Base-by-base conservation (phyloP, 805 yeast species). In the Schizosaccharomyces osmophilus region DNA sequence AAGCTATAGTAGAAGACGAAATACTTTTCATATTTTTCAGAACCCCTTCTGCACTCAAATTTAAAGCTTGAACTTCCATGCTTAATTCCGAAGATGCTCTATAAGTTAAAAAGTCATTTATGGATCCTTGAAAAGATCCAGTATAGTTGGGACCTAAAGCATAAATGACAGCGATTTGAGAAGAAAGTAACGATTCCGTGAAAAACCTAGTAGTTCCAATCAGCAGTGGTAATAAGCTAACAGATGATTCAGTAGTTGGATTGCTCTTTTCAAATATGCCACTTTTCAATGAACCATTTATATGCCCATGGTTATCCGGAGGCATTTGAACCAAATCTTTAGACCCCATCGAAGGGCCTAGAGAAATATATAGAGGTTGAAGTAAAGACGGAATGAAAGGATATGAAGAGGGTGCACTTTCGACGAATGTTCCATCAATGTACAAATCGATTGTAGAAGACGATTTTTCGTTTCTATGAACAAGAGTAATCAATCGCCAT, bases 91-190 rank as follows among this genome's bases (percentile, higher is more conserved):
- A 64, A 5, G 69, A 66, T 4, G 69, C 68, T 42, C 62, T 63
- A 48, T 67, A 67, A 1, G 69, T 67, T 57, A 66, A 65, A 43
- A 64, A 67, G n/a, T 62, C 60, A 4, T 67, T 67, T 41, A 67
- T 61, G 1, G 64, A 42, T 22, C 66, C 70, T 24, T 67, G 69
- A 60, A 62, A 67, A 32, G 64, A 64, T 19, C 69, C 69, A n/a
- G 62, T 55, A 55, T 67, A 67, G 19, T 66, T 51, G 3, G 69
- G 66, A 1, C 68, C 68, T 9, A 67, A 60, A 8, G 62, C 61
- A 48, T 65, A 64, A 29, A 65, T 63, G n/a, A 68, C 64, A 15
- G 65, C 61, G 15, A 68, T 45, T 9, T 51, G 57, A 22, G 57
- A 51, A 17, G 57, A 29, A 24, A 29, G 19, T 26, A 51, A 51